phyloP scores from a whole-genome alignment of 2,329 filamentous ascomycete species.

The Colletotrichum plurivorum region DNA sequence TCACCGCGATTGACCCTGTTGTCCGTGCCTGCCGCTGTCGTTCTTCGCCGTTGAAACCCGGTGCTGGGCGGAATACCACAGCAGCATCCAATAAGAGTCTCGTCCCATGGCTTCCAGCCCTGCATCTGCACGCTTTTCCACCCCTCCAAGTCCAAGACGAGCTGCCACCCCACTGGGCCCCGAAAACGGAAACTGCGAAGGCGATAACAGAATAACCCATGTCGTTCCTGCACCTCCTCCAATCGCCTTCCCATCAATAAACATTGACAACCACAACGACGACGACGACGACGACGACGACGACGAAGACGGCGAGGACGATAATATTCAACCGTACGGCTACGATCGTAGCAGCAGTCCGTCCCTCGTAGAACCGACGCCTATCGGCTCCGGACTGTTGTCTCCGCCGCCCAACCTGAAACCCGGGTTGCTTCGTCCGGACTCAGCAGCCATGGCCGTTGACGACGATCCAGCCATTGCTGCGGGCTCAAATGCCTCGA shows the following conservation, averaged over 20 bases:
- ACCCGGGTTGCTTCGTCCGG: constrained; percentile 42
- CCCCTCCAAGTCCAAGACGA: constrained; percentile 63
- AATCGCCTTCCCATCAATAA: constrained; percentile 29
- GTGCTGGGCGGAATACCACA: constrained; percentile 7
- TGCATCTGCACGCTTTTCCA: constrained; percentile 41
- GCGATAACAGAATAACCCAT: constrained; percentile 32
- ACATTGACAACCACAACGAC: constrained; percentile 17
- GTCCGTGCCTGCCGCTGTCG: background rate
- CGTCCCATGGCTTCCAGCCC: constrained; percentile 70
- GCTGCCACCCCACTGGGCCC: constrained; percentile 75
- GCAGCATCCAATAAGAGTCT: constrained; percentile 33
- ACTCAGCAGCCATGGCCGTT: constrained; percentile 51
- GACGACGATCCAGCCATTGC: constrained; percentile 46
- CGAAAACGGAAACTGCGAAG: constrained; percentile 36
- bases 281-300: constrained; percentile 14
- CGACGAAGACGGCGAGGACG: constrained; percentile 6
- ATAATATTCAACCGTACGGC: background rate
- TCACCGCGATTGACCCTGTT: constrained; percentile 22
- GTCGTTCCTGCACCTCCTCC: constrained; percentile 16
- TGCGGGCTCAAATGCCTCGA: constrained; percentile 56
- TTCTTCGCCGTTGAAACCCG: constrained; percentile 6
- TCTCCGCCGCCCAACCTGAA: constrained; percentile 17
- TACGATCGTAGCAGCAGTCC: constrained; percentile 1
- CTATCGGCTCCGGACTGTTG: constrained; percentile 36
- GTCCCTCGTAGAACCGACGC: constrained; percentile 40